Evolutionary conservation across 2,329 filamentous ascomycete species (phyloP), one percentile per base, ranked within the genome.

Genomic region (Amauroascus verrucosus): DNA sequence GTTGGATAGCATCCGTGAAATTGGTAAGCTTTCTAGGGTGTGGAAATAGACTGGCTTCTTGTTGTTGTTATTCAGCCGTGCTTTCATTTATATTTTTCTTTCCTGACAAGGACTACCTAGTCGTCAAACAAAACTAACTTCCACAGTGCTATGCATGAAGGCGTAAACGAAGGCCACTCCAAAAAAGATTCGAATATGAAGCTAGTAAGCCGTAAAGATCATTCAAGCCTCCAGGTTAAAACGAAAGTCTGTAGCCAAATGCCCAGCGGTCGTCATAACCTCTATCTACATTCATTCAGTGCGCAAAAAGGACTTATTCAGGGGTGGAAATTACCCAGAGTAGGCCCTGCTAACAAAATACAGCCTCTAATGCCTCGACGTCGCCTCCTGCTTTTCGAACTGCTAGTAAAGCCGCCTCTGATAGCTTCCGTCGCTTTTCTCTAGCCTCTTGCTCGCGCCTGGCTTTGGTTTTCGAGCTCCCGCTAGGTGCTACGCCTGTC

Each of bases 381-480:
- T 75, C 72, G 18, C 72, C 72, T 16, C 72, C 72, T 35, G 72
- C 72, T 55, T 65, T 70, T 52, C 67, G 65, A 43, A 75, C 70
- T 45, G 72, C 72, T 48, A 67, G 64, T 51, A 72, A 62, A 32
- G 70, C 70, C 53, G 69, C 70, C 54, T 72, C 70, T 48, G 67
- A 69, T 32, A 72, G 57, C 58, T 70, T 70, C 54, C 70, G 72
- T 62, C 86, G 76, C 69, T 84, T 83, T 64, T 96, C 91, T 51
- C 79, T 76, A 1, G 88, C 88, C 72, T 96, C 91, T 67, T 88
- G 86, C 69, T 97, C 91, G 48, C 93, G 75, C 53, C 89, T 75
- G n/a, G 88, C 88, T 67, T 96, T 96, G 7, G 93, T 97, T 78
- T 97, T 97, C 60, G 82, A 86, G 61, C 84, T 89, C 8, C 93